Evolutionary conservation across 2,329 filamentous ascomycete species (phyloP), one percentile per base, ranked within the genome.

Genomic region (Ophioceras dolichostomum): DNA sequence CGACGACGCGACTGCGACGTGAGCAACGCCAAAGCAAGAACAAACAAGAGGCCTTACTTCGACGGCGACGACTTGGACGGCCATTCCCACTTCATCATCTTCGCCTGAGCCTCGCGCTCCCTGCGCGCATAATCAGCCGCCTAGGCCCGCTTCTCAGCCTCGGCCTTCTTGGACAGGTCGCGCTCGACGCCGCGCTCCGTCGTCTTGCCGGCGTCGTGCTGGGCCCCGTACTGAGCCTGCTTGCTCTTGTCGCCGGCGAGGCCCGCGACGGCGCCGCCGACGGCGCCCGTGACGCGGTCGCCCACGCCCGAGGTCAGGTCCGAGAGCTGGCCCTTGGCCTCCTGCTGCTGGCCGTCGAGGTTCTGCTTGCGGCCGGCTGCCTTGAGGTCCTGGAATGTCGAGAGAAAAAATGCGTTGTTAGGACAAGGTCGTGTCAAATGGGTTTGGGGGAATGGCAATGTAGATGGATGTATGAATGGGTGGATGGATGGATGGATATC

Each of bases 171-270:
- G 59, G 81, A 63, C 39, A 94, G 69, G 52, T 94, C 86, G 27
- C 70, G 63, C 70, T 94, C 87, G 2, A 80, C 87, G 35, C 86
- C 83, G 16, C 86, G 73, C 70, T 94, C 83, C 52, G 75, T 69
- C 16, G 82, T 83, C 77, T 58, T 94, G 45, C 87, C 88, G 45
- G 74, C 62, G 49, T 91, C 86, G 52, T 91, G 86, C 59, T 81
- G 64, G 47, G 68, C 56, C 56, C 83, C 66, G 52, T 76, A 82
- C 54, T 76, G 73, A 34, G 65, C 57, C 65, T 88, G 68, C 41
- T 75, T 74, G 20, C 64, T 58, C 34, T 66, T 63, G 55, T 93
- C 78, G 14, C 87, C 87, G 2, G 76, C 83, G 12, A 93, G 38
- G 19, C 74, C 72, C n/a, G 86, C 75, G 21, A 83, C 67, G 1